Conservation (phyloP, 768 basidiomycete genomes). For the Tricholoma matsutake region DNA sequence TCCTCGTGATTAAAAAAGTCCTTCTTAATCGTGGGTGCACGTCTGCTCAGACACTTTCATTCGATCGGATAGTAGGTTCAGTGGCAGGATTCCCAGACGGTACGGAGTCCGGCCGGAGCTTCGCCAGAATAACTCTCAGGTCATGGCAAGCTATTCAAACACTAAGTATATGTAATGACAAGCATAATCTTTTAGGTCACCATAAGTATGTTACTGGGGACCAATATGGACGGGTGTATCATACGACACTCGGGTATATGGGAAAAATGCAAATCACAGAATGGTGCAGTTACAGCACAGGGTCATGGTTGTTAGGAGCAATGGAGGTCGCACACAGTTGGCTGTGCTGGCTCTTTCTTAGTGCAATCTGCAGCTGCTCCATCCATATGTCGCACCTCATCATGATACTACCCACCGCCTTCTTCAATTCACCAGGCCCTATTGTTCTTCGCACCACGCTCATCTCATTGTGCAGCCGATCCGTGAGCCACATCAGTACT, state of each 20-base stretch:
- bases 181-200: no score
- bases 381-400: conserved; percentile 1
- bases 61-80: no score
- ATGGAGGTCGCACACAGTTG: background rate
- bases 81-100: no score
- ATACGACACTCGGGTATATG: background rate
- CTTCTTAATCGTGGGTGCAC: no score
- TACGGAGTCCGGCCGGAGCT: no score
- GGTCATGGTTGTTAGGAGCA: background rate
- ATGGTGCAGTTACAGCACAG: background rate
- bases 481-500: background rate
- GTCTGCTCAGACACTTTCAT: no score
- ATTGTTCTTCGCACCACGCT: background rate
- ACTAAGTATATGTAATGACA: no score
- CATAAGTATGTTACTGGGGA: background rate
- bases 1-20: no score
- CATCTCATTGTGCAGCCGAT: conserved; percentile 3
- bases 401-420: background rate
- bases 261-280: background rate
- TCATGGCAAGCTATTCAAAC: no score
- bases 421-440: background rate
- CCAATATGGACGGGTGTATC: background rate
- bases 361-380: background rate
- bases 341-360: background rate
- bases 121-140: no score